Evolutionary conservation across 78 protist species (phyloP).

Genomic region (Emiliania huxleyi): DNA sequence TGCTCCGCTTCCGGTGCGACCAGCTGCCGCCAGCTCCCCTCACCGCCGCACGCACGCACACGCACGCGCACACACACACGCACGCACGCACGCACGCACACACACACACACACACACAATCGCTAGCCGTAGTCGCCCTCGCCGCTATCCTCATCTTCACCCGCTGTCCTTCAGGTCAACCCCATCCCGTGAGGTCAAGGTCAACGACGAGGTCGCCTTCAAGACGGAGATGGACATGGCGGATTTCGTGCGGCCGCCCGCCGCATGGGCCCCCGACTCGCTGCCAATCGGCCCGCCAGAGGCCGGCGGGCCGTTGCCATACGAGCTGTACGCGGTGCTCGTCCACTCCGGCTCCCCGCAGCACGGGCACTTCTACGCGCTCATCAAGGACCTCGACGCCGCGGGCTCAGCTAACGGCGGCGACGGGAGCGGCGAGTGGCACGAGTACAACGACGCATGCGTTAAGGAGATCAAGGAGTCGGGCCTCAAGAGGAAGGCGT

Average conservation of each 20-base stretch:
- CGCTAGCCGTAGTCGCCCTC: no score
- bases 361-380: constrained; percentile 69
- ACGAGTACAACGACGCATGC: constrained; percentile 48
- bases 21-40: no score
- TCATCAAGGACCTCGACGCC: constrained; percentile 20
- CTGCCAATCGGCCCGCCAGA: no score
- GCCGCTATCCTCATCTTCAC: no score
- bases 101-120: no score
- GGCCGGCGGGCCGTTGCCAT: background rate
- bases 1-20: constrained; percentile 51
- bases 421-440: constrained; percentile 31
- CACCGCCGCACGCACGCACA: no score
- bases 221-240: background rate
- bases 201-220: constrained; percentile 3
- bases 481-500: background rate
- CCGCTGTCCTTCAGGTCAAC: background rate
- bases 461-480: constrained; percentile 7
- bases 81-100: no score
- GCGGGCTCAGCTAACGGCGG: background rate
- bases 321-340: constrained; percentile 64
- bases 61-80: no score
- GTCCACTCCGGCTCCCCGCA: constrained; percentile 61
- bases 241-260: background rate
- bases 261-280: background rate
- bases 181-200: no score